Evolutionary conservation across 116 monocot species (phyloP), one percentile per base, ranked within the genome.

Genomic region (Dioscorea cayenensis): DNA sequence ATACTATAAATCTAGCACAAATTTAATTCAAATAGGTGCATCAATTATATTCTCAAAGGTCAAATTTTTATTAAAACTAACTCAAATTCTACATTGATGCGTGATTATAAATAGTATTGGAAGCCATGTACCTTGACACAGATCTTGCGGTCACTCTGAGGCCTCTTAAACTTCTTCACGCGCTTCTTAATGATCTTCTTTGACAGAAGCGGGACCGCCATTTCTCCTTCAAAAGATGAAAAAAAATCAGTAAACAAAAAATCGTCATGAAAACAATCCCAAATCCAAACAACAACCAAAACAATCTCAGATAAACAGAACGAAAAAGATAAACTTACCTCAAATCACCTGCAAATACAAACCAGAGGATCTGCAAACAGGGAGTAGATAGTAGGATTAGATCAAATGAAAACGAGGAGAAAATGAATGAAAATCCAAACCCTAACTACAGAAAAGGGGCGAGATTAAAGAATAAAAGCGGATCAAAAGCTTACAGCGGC

Each of bases 111-210:
- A n/a, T n/a, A 43, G 43, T 10, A 43, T 43, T 43, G 12, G 43
- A 43, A 43, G 0, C 43, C 32, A 32, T 32, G 32, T 37, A 76
- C 51, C 35, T 68, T 49, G 28, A 74, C 69, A 27, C 50, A 69
- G 49, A 69, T 69, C 69, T 69, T 69, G 49, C 69, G 69, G 69
- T 69, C 69, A 22, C 69, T 50, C 22, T 69, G 69, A 2, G 69
- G 69, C 22, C 70, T 27, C 51, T 70, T 70, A 32, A 70, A 70
- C 59, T 70, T 70, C 70, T 70, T 70, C 23, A 59, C 70, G 25
- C 70, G 52, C 70, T 70, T 70, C 70, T 70, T 70, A 4, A 70
- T 17, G 59, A 70, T 70, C 70, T 70, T 70, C 70, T 70, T 70
- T 28, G 52, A 32, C 17, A 70, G 58, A 17, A 70, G 28, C 12